These are phyloP conservation scores for Apiospora hydei DNA, from an alignment of 2,329 filamentous ascomycete genomes.

Conservation along the genomic window DNA sequence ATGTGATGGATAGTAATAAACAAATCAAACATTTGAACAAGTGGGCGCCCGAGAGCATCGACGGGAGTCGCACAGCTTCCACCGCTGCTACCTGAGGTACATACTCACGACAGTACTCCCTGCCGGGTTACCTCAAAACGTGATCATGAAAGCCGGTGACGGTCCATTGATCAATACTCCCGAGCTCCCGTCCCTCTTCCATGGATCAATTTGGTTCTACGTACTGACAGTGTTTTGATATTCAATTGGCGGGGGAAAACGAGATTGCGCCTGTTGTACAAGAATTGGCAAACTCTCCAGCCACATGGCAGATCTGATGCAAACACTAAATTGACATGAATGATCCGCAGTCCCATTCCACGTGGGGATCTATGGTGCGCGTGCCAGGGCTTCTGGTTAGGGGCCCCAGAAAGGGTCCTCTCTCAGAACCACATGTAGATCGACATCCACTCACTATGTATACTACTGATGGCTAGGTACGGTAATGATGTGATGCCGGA, in stretches of 20 bases:
- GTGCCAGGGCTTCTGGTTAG: background rate
- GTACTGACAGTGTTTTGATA: background rate
- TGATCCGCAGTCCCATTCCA: background rate
- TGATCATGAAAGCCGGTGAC: background rate
- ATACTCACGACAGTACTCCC: background rate
- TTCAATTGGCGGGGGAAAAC: background rate
- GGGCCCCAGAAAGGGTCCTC: background rate
- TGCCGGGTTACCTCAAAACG: background rate
- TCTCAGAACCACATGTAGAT: background rate
- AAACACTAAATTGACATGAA: constrained; percentile 14
- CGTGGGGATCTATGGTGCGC: background rate
- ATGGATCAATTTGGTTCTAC: background rate
- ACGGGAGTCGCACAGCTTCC: background rate
- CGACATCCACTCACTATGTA: background rate
- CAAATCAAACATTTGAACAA: background rate
- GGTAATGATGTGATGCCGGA: background rate
- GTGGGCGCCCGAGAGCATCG: background rate
- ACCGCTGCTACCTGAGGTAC: background rate
- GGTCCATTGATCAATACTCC: background rate
- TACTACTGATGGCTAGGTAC: background rate
- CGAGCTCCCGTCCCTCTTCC: background rate
- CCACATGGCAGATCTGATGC: constrained; percentile 6
- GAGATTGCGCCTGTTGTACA: constrained; percentile 5
- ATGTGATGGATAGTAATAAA: background rate
- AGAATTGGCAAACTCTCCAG: background rate